Evolutionary conservation across 78 protist genomes (phyloP), one percentile per base, ranked within the genome.

Genomic region (Dictyostelium firmibasis): DNA sequence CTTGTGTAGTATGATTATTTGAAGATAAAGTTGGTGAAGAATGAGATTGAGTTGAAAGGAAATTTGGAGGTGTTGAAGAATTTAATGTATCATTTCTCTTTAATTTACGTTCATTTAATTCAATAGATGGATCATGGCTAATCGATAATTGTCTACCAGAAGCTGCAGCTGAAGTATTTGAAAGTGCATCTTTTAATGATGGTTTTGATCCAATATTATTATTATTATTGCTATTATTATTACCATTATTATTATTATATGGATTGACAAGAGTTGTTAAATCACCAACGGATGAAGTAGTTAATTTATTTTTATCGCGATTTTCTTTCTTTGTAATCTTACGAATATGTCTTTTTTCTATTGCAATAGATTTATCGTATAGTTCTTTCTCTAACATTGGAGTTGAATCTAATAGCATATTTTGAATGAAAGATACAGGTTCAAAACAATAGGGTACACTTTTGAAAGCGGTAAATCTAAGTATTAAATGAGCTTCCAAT

Each of bases 381-480:
- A 70, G 57, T 43, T 89, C 87, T 43, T 81, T 81, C 72, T 89
- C 94, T 1, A 76, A 47, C 41, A 89, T 72, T 16, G 79, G 70
- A 3, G 72, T 14, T n/a, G 83, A 69, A 47, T 81, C 83, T 13
- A 89, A 33, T 1, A 89, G 7, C 9, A 89, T 27, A 43, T 89
- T 85, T 81, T 89, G 94, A 35, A 89, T 89, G 74, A 89, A 89
- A 27, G 94, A 23, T 7, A 89, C 94, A 2, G 94, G 82, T n/a
- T 89, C 94, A 35, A 89, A 89, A 81, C 84, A 89, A 23, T 89
- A 89, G 2, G 78, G 94, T 36, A 27, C 29, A 23, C 31, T 50
- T 23, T 70, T 60, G 83, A 79, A 89, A 10, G 86, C 16, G 2
- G 70, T 9, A 14, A 89, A 89, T 47, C 50, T 60, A n/a, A 79